Conservation (phyloP, 768 basidiomycete genomes). For the Amanita molliuscula region DNA sequence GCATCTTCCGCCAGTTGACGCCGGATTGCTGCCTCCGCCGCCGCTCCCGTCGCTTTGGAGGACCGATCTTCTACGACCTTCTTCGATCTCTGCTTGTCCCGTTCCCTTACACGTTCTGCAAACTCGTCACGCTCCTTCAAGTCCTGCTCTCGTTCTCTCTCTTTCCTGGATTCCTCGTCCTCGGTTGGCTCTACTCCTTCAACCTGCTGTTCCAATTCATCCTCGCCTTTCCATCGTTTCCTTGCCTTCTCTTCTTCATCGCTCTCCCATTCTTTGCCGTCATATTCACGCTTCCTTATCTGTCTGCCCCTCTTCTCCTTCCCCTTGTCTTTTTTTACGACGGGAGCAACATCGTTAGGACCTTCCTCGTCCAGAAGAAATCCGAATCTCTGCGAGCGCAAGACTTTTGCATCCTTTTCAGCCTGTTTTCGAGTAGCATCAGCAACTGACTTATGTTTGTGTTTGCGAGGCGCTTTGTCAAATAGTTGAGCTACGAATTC, state of each 20-base stretch:
- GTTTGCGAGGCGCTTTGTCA: constrained; percentile 65
- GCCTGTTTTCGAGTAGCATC: constrained; percentile 49
- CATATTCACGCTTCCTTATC: constrained; percentile 72
- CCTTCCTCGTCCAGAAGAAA: constrained; percentile 78
- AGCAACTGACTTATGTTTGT: constrained; percentile 49
- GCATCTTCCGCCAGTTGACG: constrained; percentile 75
- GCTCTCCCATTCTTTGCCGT: constrained; percentile 81
- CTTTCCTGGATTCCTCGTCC: constrained; percentile 61
- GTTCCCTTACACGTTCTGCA: constrained; percentile 73
- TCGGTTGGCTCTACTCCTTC: constrained; percentile 44
- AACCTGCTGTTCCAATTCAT: constrained; percentile 19
- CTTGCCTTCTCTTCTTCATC: constrained; percentile 75
- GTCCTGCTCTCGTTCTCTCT: constrained; percentile 71
- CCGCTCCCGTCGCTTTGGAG: constrained; percentile 60
- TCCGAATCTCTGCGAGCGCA: constrained; percentile 65
- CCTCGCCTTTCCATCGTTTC: constrained; percentile 52
- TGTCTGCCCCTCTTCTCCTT: constrained; percentile 53
- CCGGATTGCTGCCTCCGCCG: constrained; percentile 75
- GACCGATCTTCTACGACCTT: constrained; percentile 89
- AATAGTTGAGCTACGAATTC: constrained; percentile 73
- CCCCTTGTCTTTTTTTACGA: constrained; percentile 29
- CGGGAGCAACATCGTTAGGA: constrained; percentile 21
- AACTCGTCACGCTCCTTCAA: constrained; percentile 87
- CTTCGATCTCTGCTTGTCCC: constrained; percentile 80
- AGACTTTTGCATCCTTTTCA: constrained; percentile 64